Percentiles rank a stretch among this genome's conserved stretches.
Conservation (phyloP, 2,329 filamentous ascomycete species). For the Cordyceps pruinosa region DNA sequence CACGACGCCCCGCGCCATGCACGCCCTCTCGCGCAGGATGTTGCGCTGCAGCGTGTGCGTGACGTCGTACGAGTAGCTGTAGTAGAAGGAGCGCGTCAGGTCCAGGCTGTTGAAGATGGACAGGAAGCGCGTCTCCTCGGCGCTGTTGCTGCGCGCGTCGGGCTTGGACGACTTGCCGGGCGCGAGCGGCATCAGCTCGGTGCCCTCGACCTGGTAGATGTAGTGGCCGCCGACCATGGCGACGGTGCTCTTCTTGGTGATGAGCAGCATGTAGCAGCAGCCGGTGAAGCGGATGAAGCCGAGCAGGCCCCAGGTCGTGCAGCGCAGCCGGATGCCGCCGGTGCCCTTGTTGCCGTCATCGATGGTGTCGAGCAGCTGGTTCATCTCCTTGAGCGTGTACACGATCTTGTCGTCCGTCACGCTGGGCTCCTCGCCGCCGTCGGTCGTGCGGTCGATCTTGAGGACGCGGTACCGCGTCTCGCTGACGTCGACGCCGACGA, state of each 20-base stretch:
- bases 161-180: constrained; percentile 62
- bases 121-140: constrained; percentile 84
- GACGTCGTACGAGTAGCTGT: constrained; percentile 96
- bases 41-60: constrained; percentile 90
- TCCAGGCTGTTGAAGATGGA: constrained; percentile 87
- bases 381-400: constrained; percentile 89
- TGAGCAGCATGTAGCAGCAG: constrained; percentile 92
- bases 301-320: constrained; percentile 85
- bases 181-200: constrained; percentile 82
- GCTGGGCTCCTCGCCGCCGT: constrained; percentile 67
- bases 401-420: constrained; percentile 93
- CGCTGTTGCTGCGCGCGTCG: constrained; percentile 60
- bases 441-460: constrained; percentile 87
- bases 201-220: constrained; percentile 90
- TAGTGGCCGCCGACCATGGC: constrained; percentile 96
- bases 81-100: constrained; percentile 88
- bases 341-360: constrained; percentile 90
- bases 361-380: constrained; percentile 84
- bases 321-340: constrained; percentile 82
- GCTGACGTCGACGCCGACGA: constrained; percentile 85
- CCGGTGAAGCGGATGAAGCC: constrained; percentile 96
- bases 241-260: constrained; percentile 92
- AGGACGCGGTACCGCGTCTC: constrained; percentile 85
- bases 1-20: constrained; percentile 57
- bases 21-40: constrained; percentile 70